Percentiles rank a stretch among this genome's conserved stretches.
These are phyloP conservation scores for Hapsidospora chrysogenum DNA, from an alignment of 495 filamentous ascomycete genomes.

Conservation along the genomic window DNA sequence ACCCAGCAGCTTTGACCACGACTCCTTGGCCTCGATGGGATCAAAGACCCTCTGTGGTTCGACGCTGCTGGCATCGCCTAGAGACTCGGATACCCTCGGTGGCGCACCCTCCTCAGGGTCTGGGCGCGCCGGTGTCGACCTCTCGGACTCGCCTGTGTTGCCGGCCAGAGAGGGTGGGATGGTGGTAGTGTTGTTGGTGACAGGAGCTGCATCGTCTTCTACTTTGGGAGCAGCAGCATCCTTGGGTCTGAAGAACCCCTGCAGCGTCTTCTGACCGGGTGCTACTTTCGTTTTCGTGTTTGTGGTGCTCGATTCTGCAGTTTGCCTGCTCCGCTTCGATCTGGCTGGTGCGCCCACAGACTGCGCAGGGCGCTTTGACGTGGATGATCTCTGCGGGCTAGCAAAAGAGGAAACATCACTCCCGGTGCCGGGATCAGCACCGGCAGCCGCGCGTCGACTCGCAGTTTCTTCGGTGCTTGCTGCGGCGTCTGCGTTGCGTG, in stretches of 20 bases:
- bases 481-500: too few species aligned
- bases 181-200: not conserved
- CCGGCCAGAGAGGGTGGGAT: not conserved
- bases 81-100: not conserved
- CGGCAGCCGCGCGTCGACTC: not conserved
- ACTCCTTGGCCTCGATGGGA: constrained; percentile 58
- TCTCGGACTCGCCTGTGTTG: not conserved
- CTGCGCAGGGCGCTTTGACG: not conserved
- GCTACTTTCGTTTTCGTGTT: not conserved
- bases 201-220: not conserved
- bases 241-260: constrained; percentile 68
- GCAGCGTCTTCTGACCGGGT: constrained; percentile 48
- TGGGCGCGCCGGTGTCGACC: not conserved
- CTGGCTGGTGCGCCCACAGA: not conserved
- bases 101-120: not conserved
- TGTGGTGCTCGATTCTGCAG: not conserved
- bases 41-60: constrained; percentile 34
- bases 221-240: constrained; percentile 6
- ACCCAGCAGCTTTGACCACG: constrained; percentile 73
- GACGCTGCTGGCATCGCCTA: not conserved
- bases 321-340: not conserved
- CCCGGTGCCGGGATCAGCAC: constrained; percentile 19
- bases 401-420: not conserved
- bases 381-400: not conserved
- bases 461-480: constrained; percentile 13